These are phyloP conservation scores for Aureobasidium sp. DNA, from an alignment of 2,329 filamentous ascomycete species.

Conservation along the genomic window DNA sequence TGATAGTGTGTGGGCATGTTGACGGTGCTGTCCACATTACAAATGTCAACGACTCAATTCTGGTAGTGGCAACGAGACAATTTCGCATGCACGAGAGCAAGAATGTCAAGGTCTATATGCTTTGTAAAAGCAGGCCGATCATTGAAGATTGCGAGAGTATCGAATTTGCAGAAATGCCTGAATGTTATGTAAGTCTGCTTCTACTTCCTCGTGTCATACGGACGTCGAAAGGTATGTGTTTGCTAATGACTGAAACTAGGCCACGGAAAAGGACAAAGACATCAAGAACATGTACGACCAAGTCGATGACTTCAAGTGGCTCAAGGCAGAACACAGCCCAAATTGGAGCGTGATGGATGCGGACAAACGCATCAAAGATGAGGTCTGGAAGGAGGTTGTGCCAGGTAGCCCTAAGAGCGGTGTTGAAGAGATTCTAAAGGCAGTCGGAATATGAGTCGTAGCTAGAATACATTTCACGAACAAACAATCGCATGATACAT, in stretches of 20 bases:
- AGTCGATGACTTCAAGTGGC: slow-evolving; percentile 97
- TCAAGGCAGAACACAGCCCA: slow-evolving; percentile 75
- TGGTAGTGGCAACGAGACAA: slow-evolving; percentile 75
- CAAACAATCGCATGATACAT: neutral
- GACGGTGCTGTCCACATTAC: slow-evolving; percentile 79
- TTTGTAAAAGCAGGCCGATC: slow-evolving; percentile 76
- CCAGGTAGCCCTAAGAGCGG: slow-evolving; percentile 54
- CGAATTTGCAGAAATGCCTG: slow-evolving; percentile 69
- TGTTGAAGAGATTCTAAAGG: slow-evolving; percentile 56
- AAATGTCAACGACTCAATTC: slow-evolving; percentile 58
- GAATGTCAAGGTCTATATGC: slow-evolving; percentile 75
- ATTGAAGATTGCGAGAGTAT: slow-evolving; percentile 81
- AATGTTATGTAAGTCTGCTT: slow-evolving; percentile 52
- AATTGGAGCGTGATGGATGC: slow-evolving; percentile 70
- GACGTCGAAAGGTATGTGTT: too few relatives aligned
- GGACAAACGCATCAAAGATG: slow-evolving; percentile 28
- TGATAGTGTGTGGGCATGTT: slow-evolving; percentile 73
- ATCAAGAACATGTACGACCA: slow-evolving; percentile 69
- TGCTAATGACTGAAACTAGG: neutral
- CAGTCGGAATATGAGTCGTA: slow-evolving; percentile 11
- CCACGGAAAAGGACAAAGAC: slow-evolving; percentile 20
- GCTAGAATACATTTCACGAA: neutral
- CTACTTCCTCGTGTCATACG: neutral
- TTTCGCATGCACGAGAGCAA: slow-evolving; percentile 85
- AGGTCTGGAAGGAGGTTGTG: slow-evolving; percentile 31